phyloP scores from a whole-genome alignment of 129 eudicot species.

The Centaurea solstitialis region DNA sequence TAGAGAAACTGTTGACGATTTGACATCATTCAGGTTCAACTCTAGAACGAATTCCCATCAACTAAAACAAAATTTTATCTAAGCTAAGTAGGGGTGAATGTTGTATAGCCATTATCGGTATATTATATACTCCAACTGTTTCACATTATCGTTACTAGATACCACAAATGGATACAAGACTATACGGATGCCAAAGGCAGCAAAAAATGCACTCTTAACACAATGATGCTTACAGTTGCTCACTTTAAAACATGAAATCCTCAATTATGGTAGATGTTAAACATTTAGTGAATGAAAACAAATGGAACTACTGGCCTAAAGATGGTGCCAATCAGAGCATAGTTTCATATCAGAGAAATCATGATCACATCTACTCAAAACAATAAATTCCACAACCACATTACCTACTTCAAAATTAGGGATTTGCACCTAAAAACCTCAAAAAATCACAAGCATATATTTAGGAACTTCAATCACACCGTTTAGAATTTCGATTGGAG shows the following conservation, averaged over 20 bases:
- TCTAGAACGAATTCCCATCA: not conserved
- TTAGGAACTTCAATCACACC: not conserved
- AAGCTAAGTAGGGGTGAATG: not conserved
- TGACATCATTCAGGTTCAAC: slow-evolving; percentile 8
- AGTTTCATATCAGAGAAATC: not conserved
- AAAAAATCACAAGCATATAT: not conserved
- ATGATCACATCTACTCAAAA: not conserved
- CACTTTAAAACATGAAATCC: not conserved
- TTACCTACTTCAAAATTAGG: not conserved
- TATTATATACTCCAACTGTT: not conserved
- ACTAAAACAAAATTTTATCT: not conserved
- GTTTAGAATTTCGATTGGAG: not conserved
- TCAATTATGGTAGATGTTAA: not conserved
- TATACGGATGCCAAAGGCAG: not conserved
- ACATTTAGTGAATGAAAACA: not conserved
- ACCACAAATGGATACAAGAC: not conserved
- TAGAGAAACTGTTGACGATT: not conserved
- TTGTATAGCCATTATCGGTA: not conserved
- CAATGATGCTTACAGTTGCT: not conserved
- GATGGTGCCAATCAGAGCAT: not conserved
- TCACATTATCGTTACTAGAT: not conserved
- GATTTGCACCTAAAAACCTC: not conserved
- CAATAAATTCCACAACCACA: not conserved
- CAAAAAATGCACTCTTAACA: not conserved
- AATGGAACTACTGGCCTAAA: not conserved